These are phyloP conservation scores for Pyrus betulifolia DNA, from an alignment of 306 rosid species.

Conservation along the genomic window DNA sequence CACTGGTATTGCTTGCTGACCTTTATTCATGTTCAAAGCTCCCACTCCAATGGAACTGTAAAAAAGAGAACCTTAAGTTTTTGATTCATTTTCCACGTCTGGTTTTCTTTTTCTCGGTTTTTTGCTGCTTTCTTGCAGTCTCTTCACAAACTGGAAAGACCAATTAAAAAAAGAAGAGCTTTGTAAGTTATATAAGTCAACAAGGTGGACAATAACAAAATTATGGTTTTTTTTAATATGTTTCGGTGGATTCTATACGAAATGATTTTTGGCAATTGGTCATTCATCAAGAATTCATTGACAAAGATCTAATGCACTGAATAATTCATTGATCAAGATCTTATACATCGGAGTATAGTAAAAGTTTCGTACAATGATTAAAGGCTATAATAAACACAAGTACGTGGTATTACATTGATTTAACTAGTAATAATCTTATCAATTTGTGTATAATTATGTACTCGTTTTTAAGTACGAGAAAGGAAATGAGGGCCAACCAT, in stretches of 20 bases:
- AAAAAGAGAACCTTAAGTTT: background rate
- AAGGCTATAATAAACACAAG: background rate
- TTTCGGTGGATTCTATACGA: background rate
- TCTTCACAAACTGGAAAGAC: slow-evolving; percentile 4
- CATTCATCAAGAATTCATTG: background rate
- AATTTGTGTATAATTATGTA: background rate
- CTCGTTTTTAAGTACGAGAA: slow-evolving; percentile 5
- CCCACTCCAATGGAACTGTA: slow-evolving; percentile 12
- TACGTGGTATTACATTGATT: background rate
- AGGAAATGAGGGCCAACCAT: slow-evolving; percentile 53
- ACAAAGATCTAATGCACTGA: too few species aligned
- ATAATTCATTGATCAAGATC: background rate
- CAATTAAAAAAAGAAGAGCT: background rate
- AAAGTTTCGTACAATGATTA: background rate
- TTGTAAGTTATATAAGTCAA: background rate
- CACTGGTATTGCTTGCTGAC: slow-evolving; percentile 24
- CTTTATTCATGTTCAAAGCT: slow-evolving; percentile 42
- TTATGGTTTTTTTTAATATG: too few species aligned
- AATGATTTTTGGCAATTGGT: background rate
- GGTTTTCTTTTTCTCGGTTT: background rate
- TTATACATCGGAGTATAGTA: background rate
- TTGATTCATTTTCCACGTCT: background rate
- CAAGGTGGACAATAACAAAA: background rate
- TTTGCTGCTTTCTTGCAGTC: background rate
- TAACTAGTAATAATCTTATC: background rate